Evolutionary conservation across 306 rosid genomes (phyloP), one percentile per base, ranked within the genome.

Genomic region (Begonia loranthoides): DNA sequence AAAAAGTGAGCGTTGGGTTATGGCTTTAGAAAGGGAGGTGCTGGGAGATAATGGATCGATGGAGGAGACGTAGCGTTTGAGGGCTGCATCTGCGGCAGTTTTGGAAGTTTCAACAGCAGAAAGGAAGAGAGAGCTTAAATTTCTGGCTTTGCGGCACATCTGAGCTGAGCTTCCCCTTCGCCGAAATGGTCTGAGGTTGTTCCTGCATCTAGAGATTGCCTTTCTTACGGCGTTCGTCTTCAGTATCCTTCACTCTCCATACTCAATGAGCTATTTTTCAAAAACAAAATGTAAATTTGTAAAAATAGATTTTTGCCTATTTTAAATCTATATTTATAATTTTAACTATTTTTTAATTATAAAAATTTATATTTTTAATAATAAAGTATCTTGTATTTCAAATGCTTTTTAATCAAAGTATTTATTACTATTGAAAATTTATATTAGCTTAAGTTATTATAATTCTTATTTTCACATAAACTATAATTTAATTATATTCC

Each of bases 91-190:
- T 10, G 34, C 50, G 56, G 63, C 51, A 11, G 62, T 2, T 34
- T 53, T 57, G 50, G 61, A 4, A 50, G 46, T n/a, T 55, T 48
- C 66, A 45, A 51, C 36, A 57, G 66, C 64, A 3, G 72, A 51
- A 54, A 60, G 55, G 54, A 70, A 53, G 13, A 56, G 13, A 22
- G 73, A 21, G 64, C 77, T 13, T 2, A 79, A 64, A 44, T 12
- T 64, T 67, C 61, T 61, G 55, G 73, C 58, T 50, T 58, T 57
- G 49, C 65, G 70, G 73, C 74, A 60, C 81, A 81, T 71, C 48
- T 62, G 57, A 56, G 43, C 48, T 62, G 57, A 59, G 43, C 15
- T 21, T 41, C 50, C 3, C 56, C 38, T 19, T 50, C 15, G 6
- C 36, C 5, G 17, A 10, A 38, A 36, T 7, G 36, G 5, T 9